phyloP scores from a whole-genome alignment of 1,284 basidiomycete genomes.

The Leccinum solheimii region DNA sequence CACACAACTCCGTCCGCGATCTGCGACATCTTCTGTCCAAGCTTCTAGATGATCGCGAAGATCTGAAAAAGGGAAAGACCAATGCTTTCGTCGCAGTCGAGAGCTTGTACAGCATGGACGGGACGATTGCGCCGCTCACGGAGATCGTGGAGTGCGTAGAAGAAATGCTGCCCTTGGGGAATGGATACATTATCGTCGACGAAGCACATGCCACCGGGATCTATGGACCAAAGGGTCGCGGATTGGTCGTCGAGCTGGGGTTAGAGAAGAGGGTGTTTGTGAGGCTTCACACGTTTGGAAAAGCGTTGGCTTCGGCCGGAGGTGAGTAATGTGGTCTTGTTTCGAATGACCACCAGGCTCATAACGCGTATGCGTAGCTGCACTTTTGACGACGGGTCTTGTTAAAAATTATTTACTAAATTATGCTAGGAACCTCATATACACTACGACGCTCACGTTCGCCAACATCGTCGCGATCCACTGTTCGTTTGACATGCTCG shows the following conservation, averaged over 20 bases:
- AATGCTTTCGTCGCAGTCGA: conserved; percentile 85
- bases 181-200: conserved; percentile 77
- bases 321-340: conserved; percentile 49
- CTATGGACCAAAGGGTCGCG: conserved; percentile 78
- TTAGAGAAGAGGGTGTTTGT: conserved; percentile 65
- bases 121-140: conserved; percentile 78
- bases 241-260: conserved; percentile 63
- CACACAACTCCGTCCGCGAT: conserved; percentile 69
- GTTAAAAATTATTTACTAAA: conserved; percentile 87
- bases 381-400: conserved; percentile 71
- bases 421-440: conserved; percentile 90
- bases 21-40: conserved; percentile 47
- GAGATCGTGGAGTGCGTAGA: conserved; percentile 66
- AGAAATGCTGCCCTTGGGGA: conserved; percentile 56
- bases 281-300: conserved; percentile 69
- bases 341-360: not conserved
- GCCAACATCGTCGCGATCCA: conserved; percentile 74
- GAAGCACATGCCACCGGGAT: conserved; percentile 88
- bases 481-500: conserved; percentile 78
- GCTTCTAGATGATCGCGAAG: conserved; percentile 39
- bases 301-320: conserved; percentile 72
- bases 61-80: conserved; percentile 36
- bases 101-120: conserved; percentile 94
- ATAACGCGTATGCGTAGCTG: conserved; percentile 50
- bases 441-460: conserved; percentile 80